Evolutionary conservation across 495 filamentous ascomycete genomes (phyloP).

Genomic region (Penicillium arizonense): DNA sequence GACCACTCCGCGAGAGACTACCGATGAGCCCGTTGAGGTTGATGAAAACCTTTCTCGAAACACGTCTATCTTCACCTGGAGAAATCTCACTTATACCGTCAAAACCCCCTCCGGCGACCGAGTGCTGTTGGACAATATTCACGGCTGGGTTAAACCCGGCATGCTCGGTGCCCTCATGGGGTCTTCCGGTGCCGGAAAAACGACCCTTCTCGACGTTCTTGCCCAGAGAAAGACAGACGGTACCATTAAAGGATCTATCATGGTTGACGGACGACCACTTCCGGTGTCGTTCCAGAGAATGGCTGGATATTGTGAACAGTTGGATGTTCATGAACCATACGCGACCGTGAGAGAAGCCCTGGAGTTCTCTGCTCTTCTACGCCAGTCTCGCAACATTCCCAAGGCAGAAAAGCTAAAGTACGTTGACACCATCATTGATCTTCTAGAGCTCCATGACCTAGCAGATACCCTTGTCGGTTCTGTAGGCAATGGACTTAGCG

Average conservation of each 20-base stretch:
- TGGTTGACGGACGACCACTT: constrained; percentile 75
- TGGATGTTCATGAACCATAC: constrained; percentile 58
- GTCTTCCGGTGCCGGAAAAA: constrained; percentile 64
- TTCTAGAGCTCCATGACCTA: constrained; percentile 57
- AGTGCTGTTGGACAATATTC: constrained; percentile 69
- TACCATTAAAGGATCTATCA: constrained; percentile 79
- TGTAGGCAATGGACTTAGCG: constrained; percentile 51
- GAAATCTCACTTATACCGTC: constrained; percentile 55
- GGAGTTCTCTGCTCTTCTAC: constrained; percentile 56
- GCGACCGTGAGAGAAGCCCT: constrained; percentile 62
- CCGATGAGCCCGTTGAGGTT: constrained; percentile 8
- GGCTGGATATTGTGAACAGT: constrained; percentile 58
- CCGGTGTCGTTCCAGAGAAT: constrained; percentile 78
- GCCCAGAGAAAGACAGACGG: constrained; percentile 78
- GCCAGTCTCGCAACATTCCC: constrained; percentile 52
- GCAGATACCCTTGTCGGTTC: constrained; percentile 53
- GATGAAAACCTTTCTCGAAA: constrained; percentile 40
- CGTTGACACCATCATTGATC: constrained; percentile 55
- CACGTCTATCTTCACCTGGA: constrained; percentile 60
- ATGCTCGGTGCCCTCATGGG: constrained; percentile 72
- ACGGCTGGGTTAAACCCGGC: constrained; percentile 90
- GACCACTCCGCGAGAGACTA: background rate
- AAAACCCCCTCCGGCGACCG: constrained; percentile 40
- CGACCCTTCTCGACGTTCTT: constrained; percentile 53
- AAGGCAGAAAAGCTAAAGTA: constrained; percentile 58